A percentile compares a stretch with the other conserved stretches of the same genome.
Conservation (phyloP, 2,329 filamentous ascomycete genomes). For the Capronia americana region DNA sequence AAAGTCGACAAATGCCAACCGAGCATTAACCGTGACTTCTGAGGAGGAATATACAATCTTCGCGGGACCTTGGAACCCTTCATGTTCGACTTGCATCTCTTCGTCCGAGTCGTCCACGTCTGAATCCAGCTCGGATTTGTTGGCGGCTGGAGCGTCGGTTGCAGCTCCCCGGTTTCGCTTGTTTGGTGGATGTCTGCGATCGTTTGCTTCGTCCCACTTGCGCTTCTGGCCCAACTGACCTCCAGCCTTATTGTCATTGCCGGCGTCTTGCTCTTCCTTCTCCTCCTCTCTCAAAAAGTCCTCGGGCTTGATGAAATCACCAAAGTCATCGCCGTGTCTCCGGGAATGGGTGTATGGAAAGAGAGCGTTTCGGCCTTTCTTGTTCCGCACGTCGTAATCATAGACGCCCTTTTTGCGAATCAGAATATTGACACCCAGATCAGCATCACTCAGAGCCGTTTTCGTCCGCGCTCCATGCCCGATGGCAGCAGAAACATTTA, state of each 20-base stretch:
- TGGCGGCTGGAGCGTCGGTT: conserved; percentile 35
- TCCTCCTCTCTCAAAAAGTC: conserved; percentile 94
- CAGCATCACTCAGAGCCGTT: conserved; percentile 83
- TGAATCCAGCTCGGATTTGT: conserved; percentile 57
- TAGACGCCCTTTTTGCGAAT: conserved; percentile 88
- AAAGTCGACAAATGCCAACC: conserved; percentile 89
- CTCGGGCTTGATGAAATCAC: conserved; percentile 89
- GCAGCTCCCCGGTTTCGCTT: conserved; percentile 32
- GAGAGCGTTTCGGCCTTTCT: conserved; percentile 89
- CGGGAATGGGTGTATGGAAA: conserved; percentile 85
- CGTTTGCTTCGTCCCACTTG: conserved; percentile 79
- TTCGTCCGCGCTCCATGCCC: conserved; percentile 86
- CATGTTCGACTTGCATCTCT: conserved; percentile 56
- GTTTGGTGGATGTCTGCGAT: conserved; percentile 48
- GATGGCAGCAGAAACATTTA: conserved; percentile 86
- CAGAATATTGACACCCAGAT: conserved; percentile 88
- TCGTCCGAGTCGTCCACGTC: conserved; percentile 63
- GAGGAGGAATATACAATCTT: conserved; percentile 73
- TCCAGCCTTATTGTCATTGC: conserved; percentile 59
- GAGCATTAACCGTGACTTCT: conserved; percentile 71
- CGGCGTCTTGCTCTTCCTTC: conserved; percentile 73
- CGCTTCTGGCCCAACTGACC: conserved; percentile 85
- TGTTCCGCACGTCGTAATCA: conserved; percentile 89
- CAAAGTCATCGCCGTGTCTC: conserved; percentile 86
- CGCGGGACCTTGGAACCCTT: conserved; percentile 68